phyloP scores from a whole-genome alignment of 139 green algal genomes.

The Pleodorina starrii region DNA sequence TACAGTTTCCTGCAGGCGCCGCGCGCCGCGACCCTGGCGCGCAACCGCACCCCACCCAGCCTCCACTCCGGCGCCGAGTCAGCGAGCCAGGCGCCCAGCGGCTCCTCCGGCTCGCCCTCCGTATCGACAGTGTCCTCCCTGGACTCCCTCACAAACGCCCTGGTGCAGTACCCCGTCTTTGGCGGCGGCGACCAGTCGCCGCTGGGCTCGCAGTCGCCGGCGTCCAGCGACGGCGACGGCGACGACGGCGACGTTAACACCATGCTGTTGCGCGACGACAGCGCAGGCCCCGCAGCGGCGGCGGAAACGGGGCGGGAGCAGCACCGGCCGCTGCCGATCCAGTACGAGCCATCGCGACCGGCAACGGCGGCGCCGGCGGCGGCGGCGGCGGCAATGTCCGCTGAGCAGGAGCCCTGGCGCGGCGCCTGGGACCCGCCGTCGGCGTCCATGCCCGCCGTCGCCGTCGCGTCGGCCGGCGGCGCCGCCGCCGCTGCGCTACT shows the following conservation, averaged over 20 bases:
- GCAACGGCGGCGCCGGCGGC: not conserved
- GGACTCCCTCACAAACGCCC: not conserved
- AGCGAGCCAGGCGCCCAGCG: not conserved
- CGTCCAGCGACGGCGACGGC: not conserved
- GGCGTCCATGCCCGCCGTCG: not conserved
- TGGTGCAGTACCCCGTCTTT: slow-evolving; percentile 24
- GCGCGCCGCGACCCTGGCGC: not conserved
- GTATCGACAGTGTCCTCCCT: not conserved
- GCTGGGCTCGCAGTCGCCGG: slow-evolving; percentile 5
- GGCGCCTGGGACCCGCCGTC: slow-evolving; percentile 14
- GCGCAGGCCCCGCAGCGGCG: no score
- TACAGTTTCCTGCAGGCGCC: slow-evolving; percentile 45
- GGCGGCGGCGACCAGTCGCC: not conserved
- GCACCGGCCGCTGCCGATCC: slow-evolving; percentile 12
- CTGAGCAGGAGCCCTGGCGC: slow-evolving; percentile 4
- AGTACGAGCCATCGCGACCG: slow-evolving; percentile 27
- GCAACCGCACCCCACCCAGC: not conserved
- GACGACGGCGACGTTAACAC: no score
- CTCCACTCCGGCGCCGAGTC: slow-evolving; percentile 13
- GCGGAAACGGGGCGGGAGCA: no score
- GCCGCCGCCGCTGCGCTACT: not conserved
- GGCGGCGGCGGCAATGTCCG: not conserved
- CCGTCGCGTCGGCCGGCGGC: not conserved
- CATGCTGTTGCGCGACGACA: no score
- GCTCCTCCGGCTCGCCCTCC: not conserved